These are phyloP conservation scores for Botrytis hyacinthi DNA, from an alignment of 2,329 filamentous ascomycete genomes.

Conservation along the genomic window DNA sequence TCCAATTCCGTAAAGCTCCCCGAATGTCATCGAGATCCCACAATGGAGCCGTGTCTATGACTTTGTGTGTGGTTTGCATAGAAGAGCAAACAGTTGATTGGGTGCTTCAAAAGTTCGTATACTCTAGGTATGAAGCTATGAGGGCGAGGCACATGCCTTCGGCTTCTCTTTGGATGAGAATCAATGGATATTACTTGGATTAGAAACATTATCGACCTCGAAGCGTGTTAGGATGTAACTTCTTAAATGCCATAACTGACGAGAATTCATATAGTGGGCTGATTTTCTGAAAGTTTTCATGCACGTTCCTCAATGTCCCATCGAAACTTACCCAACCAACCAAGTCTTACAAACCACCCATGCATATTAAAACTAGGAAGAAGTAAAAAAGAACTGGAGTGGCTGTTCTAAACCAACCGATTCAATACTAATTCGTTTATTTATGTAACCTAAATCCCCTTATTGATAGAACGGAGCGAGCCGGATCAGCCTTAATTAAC, in stretches of 20 bases:
- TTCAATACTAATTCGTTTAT: background rate
- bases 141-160: background rate
- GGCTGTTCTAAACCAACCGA: background rate
- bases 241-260: slow-evolving; percentile 13
- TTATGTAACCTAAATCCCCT: slow-evolving; percentile 5
- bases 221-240: slow-evolving; percentile 5
- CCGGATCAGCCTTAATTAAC: slow-evolving; percentile 9
- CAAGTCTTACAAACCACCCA: background rate
- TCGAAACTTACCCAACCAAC: background rate
- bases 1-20: background rate
- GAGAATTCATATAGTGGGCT: slow-evolving; percentile 17
- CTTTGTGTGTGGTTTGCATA: background rate
- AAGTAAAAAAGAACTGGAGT: background rate
- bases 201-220: background rate
- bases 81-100: background rate
- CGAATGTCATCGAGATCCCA: slow-evolving; percentile 10
- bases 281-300: slow-evolving; percentile 15
- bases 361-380: background rate
- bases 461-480: slow-evolving; percentile 11
- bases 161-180: background rate
- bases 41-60: background rate
- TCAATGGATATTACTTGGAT: background rate
- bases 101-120: background rate
- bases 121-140: slow-evolving; percentile 1
- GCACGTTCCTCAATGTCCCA: slow-evolving; percentile 1